phyloP scores from a whole-genome alignment of 208 protist species.

The Leishmania guyanensis region DNA sequence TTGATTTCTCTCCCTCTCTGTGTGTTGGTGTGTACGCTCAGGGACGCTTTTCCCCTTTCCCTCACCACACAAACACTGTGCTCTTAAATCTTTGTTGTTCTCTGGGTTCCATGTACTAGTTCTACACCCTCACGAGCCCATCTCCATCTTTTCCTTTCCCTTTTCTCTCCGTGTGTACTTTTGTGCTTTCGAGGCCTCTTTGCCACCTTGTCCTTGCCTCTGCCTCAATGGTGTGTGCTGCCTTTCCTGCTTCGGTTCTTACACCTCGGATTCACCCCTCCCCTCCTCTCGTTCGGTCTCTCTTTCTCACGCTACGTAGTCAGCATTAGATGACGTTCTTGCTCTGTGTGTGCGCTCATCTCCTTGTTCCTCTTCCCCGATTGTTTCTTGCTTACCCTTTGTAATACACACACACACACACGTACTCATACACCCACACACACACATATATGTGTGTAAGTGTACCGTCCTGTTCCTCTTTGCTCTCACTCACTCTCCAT shows the following conservation, averaged over 20 bases:
- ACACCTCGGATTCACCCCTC: not conserved
- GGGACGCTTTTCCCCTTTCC: not conserved
- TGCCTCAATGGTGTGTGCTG: not conserved
- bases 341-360: not conserved
- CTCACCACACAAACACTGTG: not conserved
- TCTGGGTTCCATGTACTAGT: not conserved
- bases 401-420: not conserved
- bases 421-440: not conserved
- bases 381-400: constrained; percentile 10
- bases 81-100: constrained; percentile 1
- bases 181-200: constrained; percentile 3
- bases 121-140: not conserved
- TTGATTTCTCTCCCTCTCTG: not conserved
- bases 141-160: not conserved
- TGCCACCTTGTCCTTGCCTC: not conserved
- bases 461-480: not conserved
- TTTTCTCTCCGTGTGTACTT: not conserved
- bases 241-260: not conserved
- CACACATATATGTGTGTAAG: not conserved
- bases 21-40: not conserved
- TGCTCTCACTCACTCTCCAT: not conserved
- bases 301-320: not conserved
- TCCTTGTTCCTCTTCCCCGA: not conserved
- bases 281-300: not conserved
- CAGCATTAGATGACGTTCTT: not conserved